Conservation (phyloP, 768 basidiomycete species). For the Mycena rebaudengoi region DNA sequence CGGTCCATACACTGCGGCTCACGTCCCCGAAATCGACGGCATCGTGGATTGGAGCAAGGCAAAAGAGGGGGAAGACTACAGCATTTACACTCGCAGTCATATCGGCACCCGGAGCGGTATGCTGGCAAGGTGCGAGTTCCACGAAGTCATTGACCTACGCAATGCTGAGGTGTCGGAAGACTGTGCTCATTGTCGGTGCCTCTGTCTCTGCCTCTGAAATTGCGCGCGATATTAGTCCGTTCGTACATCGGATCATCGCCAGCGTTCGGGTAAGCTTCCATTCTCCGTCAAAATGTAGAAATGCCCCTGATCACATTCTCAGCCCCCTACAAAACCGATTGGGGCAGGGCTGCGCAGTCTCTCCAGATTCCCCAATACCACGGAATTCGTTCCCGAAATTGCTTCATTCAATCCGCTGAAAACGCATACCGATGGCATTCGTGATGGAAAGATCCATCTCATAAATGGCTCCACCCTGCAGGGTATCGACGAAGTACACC, state of each 20-base stretch:
- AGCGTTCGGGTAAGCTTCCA: slow-evolving; percentile 27
- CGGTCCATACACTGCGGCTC: neutral
- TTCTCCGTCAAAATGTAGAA: neutral
- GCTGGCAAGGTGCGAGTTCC: slow-evolving; percentile 22
- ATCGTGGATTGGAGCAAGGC: slow-evolving; percentile 1
- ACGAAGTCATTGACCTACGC: neutral
- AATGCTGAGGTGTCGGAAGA: neutral
- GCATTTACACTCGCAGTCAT: neutral
- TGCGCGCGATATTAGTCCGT: slow-evolving; percentile 24
- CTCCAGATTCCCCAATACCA: slow-evolving; percentile 30
- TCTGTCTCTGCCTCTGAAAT: no score
- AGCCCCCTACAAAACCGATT: slow-evolving; percentile 10
- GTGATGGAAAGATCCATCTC: slow-evolving; percentile 32
- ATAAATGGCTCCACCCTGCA: slow-evolving; percentile 36
- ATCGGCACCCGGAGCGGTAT: neutral
- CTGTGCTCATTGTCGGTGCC: slow-evolving; percentile 24
- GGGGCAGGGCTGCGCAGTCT: slow-evolving; percentile 24
- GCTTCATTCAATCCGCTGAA: slow-evolving; percentile 26
- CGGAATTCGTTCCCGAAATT: slow-evolving; percentile 32
- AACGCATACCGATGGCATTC: slow-evolving; percentile 24
- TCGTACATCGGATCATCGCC: slow-evolving; percentile 14
- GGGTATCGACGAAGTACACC: slow-evolving; percentile 34
- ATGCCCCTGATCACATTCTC: slow-evolving; percentile 28
- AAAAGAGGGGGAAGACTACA: neutral
- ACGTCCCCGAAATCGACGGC: neutral